Evolutionary conservation across 2,329 filamentous ascomycete species (phyloP), one percentile per base, ranked within the genome.

Genomic region (Podosphaera aphanis): DNA sequence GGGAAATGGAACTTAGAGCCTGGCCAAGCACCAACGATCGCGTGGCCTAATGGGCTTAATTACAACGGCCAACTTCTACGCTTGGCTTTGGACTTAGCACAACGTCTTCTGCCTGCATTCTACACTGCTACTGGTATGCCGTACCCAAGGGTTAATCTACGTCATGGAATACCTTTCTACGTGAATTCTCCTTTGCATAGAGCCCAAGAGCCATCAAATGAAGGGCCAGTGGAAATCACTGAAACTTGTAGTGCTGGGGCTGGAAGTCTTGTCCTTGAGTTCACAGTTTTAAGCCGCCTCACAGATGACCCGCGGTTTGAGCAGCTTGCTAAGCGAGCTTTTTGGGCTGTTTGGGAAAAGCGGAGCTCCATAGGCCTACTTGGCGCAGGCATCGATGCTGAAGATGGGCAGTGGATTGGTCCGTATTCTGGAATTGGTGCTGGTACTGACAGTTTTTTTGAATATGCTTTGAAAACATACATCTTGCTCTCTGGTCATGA

Each of bases 231-330:
- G 16, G 88, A 98, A 60, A 79, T 92, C 41, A 95, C 90, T 0
- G 90, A 95, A 63, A 98, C 85, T 0, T 98, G 90, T 63, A 93
- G 84, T 58, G 90, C 90, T 1, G 90, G 90, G 38, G 90, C 90
- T n/a, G 90, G 86, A 46, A 95, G 86, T 60, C 67, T 98, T 21
- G 83, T 94, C 2, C 70, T 98, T 1, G 90, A 98, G 59, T 93
- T 95, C 53, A 83, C 85, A 0, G 83, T 86, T 0, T 67, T 98
- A 41, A 94, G 85, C 56, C 74, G 90, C 20, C 67, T 98, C 41
- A 92, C 84, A 0, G 84, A 83, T 10, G 83, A 95, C 58, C 65
- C 70, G 8, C 74, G 82, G n/a, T 98, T 93, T 55, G 90, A 98
- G 61, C 75, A 81, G 56, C 70, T 83, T 15, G 88, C 83, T 0